Base-by-base conservation (phyloP, 2,329 filamentous ascomycete species). In the Byssothecium circinans region DNA sequence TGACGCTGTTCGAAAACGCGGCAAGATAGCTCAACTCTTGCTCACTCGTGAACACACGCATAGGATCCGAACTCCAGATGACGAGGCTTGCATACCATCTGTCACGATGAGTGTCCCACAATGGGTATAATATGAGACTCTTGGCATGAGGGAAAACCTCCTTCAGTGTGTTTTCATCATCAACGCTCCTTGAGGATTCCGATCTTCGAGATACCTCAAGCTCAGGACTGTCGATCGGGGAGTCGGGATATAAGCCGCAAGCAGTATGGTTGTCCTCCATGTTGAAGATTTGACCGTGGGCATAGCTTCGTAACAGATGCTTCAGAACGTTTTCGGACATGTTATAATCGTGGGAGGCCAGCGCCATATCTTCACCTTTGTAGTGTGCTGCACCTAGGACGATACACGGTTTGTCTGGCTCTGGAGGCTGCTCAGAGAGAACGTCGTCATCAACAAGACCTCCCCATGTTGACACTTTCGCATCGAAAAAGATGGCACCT, bases 81-180 rank as follows among this genome's bases (percentile, higher is more conserved):
- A 72, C 54, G n/a, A 63, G 61, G 25, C 65, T 69, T 4, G 69
- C 67, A 50, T 64, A 72, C 64, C 69, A 74, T 22, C 69, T 57
- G 17, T 71, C 67, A 14, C 67, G 64, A 38, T 69, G 68, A 2
- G 63, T 60, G 43, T 75, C 70, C 67, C 70, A 74, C 11, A 75
- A 41, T 1, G 72, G 71, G 47, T 72, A 71, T 10, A 73, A 52
- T 0, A 71, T 61, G 2, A 74, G 47, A 44, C 68, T 71, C 22
- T 67, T 64, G 7, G 71, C 72, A 27, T 57, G 61, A 0, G 70
- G 71, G 33, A 71, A 70, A 1, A 64, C 51, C 25, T 61, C 64
- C 36, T 61, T 59, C 2, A 71, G 53, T 15, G 65, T 57, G 38
- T 56, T 60, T 38, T 69, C 68, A 19, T 71, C 66, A n/a, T 71